Evolutionary conservation across 768 basidiomycete species (phyloP).

Genomic region (Lentinula raphanica): DNA sequence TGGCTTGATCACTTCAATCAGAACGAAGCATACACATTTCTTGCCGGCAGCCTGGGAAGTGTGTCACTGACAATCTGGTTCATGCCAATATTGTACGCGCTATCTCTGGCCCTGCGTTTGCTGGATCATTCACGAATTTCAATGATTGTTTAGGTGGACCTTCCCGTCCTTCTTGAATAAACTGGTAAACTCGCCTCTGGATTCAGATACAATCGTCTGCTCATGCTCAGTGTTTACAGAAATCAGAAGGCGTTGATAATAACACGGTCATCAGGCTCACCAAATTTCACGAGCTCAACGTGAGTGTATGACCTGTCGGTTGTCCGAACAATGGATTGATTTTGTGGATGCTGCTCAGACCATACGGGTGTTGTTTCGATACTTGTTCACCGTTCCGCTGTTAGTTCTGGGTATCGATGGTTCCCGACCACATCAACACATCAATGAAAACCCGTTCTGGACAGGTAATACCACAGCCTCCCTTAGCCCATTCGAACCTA

Average conservation of each 20-base stretch:
- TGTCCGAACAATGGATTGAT: not conserved
- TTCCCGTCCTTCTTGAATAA: conserved; percentile 63
- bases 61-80: conserved; percentile 71
- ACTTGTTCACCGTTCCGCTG: conserved; percentile 62
- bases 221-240: conserved; percentile 37
- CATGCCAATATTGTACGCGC: conserved; percentile 59
- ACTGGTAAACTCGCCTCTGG: conserved; percentile 41
- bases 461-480: conserved; percentile 40
- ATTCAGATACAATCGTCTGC: not conserved
- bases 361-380: conserved; percentile 69
- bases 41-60: conserved; percentile 67
- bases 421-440: conserved; percentile 48
- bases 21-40: conserved; percentile 64
- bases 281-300: conserved; percentile 81
- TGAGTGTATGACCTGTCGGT: conserved; percentile 27
- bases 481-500: not conserved
- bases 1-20: not conserved
- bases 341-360: conserved; percentile 33
- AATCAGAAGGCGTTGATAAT: conserved; percentile 56
- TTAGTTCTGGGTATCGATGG: conserved; percentile 69
- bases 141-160: conserved; percentile 37
- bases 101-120: not conserved
- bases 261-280: conserved; percentile 65
- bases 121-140: not conserved
- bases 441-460: conserved; percentile 58